Base-by-base conservation (phyloP, 148 eudicot species). In the Persicaria maculosa region DNA sequence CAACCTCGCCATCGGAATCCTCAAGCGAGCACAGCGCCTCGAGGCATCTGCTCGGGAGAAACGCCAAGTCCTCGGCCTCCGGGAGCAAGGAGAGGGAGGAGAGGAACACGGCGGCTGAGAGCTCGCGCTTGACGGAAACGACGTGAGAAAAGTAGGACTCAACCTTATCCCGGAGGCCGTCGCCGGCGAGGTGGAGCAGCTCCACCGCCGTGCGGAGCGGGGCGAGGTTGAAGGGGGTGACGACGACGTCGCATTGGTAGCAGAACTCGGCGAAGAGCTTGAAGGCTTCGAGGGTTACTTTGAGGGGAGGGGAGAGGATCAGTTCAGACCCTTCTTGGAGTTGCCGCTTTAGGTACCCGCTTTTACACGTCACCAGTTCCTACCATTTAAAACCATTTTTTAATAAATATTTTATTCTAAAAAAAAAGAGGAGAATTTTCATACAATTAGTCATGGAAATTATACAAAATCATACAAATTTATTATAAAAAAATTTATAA, bases 221-320 rank as follows among this genome's bases (percentile, higher is more conserved):
- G 7, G 87, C 97, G 16, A 90, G 81, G 73, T 90, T 89, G 77
- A 84, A 86, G 47, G 96, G 91, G 11, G 93, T 87, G 9, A 94
- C 77, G 54, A 82, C 75, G 46, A 87, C 50, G 80, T 78, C 77
- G 71, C 71, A 44, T 15, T 79, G 84, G 86, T 94, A 94, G 64
- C 97, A 91, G 78, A 84, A 90, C 58, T 94, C 89, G 9, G 89
- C 83, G 2, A 94, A 81, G 43, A 77, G 82, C 16, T 84, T 72
- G 84, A 91, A 94, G 1, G 91, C 88, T 54, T 87, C 87, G 4
- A 86, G 68, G 47, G 96, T 80, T 72, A 94, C 78, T 53, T 88
- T 87, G 50, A 91, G 79, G 86, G 91, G 85, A 25, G 93, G 98
- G 31, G 96, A 81, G 4, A 90, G 81, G 25, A 84, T 86, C 58